Base-by-base conservation (phyloP, 2,329 filamentous ascomycete genomes). In the Trichoderma hamatum region DNA sequence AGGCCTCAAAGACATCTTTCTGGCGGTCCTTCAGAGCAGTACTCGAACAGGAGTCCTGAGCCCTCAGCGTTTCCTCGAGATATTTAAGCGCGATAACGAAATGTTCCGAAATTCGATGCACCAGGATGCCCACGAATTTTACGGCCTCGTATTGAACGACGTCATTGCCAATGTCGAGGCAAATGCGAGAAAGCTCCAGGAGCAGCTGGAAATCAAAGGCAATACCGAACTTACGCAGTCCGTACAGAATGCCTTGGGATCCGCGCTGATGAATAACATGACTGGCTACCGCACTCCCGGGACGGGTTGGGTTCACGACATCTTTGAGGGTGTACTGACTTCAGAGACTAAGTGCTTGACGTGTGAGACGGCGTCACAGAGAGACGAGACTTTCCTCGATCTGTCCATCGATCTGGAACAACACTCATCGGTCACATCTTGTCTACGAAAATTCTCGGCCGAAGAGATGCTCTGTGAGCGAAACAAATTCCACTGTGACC, bases 401-500 rank as follows among this genome's bases (percentile, higher is more conserved):
- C 83, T 99, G 24, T 98, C 96, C 0, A 97, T 99, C 67, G 96
- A 99, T 79, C 83, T 99, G 14, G 94, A 97, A 73, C 91, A 97
- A 76, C 94, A 98, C 78, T 94, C 94, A 0, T 99, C 96, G 0
- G 96, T 99, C 3, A 98, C 96, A 3, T 95, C 96, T 30, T 99
- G 96, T 78, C 82, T 99, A 72, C 88, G 93, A 70, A 97, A 97
- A 75, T 99, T 99, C 76, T 99, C 96, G 0, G 94, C 96, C 56
- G 96, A 98, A 76, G 96, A 99, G 80, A 97, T 98, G 93, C 86
- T 99, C 69, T 98, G 96, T 77, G 96, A 99, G 82, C 88, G 94
- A 70, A 98, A 99, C 83, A 99, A 99, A 78, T 99, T 99, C 73
- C 95, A 99, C 77, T 99, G 96, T 81, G 96, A 99, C 78, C 94